Percentiles rank a stretch among this genome's conserved stretches.
Evolutionary conservation across 176 grass and related monocot species (phyloP).

Genomic region (Ampelocalamus luodianensis): DNA sequence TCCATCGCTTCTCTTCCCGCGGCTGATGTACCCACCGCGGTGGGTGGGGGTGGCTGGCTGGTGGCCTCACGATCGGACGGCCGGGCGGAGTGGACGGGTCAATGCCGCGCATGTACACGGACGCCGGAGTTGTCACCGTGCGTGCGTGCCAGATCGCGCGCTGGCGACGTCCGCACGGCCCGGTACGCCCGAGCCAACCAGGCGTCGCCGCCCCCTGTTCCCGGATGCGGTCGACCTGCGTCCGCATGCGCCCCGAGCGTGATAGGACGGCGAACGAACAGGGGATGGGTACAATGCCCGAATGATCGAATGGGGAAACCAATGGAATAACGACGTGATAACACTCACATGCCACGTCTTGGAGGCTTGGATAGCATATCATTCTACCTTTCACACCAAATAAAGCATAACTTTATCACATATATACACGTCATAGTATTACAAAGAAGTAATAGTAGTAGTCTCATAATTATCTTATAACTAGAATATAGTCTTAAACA

Average conservation of each 20-base stretch:
- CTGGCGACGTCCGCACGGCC: neutral
- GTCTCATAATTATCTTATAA: too few relatives aligned
- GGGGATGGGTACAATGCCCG: neutral
- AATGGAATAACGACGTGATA: neutral
- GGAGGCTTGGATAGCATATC: too few relatives aligned
- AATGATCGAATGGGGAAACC: neutral
- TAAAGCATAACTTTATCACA: too few relatives aligned
- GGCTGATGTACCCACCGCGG: neutral
- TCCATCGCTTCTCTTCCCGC: neutral
- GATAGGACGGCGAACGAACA: neutral
- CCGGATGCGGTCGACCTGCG: conserved; percentile 18
- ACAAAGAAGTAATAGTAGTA: too few relatives aligned
- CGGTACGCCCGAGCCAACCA: conserved; percentile 23
- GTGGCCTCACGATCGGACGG: neutral
- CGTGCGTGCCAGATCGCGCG: neutral
- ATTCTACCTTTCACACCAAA: too few relatives aligned
- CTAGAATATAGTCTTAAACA: too few relatives aligned
- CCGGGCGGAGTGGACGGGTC: conserved; percentile 27
- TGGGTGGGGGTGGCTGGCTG: neutral
- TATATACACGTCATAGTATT: too few relatives aligned
- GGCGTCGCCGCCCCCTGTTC: conserved; percentile 22
- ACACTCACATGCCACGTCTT: too few relatives aligned
- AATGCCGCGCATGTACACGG: neutral
- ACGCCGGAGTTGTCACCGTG: neutral
- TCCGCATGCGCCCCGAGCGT: conserved; percentile 6